These are phyloP conservation scores for Fusarium subtropicale DNA, from an alignment of 2,329 filamentous ascomycete genomes.

Conservation along the genomic window DNA sequence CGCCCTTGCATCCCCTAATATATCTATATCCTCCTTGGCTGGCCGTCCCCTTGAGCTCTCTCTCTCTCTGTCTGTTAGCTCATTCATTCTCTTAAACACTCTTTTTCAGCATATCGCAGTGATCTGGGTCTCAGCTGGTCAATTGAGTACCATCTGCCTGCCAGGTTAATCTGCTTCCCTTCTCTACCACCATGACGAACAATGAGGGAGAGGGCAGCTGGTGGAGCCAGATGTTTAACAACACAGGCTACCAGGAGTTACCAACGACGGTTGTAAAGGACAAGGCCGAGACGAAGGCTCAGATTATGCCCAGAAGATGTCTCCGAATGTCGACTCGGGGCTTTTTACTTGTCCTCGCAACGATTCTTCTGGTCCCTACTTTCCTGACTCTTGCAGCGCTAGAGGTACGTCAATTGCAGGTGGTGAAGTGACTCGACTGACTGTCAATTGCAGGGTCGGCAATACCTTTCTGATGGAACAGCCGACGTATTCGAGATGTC, in stretches of 20 bases:
- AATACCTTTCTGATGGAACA: slow-evolving; percentile 30
- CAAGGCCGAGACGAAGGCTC: slow-evolving; percentile 11
- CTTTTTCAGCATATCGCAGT: slow-evolving; percentile 6
- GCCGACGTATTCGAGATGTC: slow-evolving; percentile 23
- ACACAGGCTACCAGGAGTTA: slow-evolving; percentile 20
- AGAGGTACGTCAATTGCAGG: slow-evolving; percentile 1
- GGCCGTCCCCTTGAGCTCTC: neutral
- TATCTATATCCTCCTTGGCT: slow-evolving; percentile 17
- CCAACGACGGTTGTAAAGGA: slow-evolving; percentile 22
- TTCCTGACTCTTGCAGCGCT: slow-evolving; percentile 24
- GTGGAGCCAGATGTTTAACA: slow-evolving; percentile 28
- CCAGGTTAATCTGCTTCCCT: slow-evolving; percentile 11
- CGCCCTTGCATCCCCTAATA: neutral
- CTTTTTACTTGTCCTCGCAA: slow-evolving; percentile 3
- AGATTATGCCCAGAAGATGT: slow-evolving; percentile 12
- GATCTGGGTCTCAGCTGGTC: neutral
- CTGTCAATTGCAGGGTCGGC: slow-evolving; percentile 3
- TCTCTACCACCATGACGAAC: slow-evolving; percentile 5
- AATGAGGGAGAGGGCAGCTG: slow-evolving; percentile 5
- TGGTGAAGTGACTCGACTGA: neutral
- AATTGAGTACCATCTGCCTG: slow-evolving; percentile 8
- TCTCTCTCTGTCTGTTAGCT: neutral
- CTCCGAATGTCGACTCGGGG: slow-evolving; percentile 9
- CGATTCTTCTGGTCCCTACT: slow-evolving; percentile 17
- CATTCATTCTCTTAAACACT: slow-evolving; percentile 12